Percentiles rank a stretch among this genome's conserved stretches.
phyloP scores from a whole-genome alignment of 805 yeast species.

The Hanseniaspora lindneri region DNA sequence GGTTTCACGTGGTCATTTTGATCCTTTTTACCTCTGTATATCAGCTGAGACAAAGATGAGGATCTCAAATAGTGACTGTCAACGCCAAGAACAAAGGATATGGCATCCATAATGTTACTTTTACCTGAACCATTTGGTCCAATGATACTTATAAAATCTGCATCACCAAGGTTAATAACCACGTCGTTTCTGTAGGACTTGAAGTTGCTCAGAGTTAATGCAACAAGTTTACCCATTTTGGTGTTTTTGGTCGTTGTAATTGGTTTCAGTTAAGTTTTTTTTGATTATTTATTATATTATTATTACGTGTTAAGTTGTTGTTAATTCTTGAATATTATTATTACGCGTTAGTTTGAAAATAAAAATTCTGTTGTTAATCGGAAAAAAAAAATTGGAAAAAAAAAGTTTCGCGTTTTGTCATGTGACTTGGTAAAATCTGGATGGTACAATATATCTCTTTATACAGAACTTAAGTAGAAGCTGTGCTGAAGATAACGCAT shows the following conservation, averaged over 20 bases:
- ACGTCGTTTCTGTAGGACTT: conserved; percentile 78
- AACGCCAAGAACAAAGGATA: conserved; percentile 86
- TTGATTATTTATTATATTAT: too few species aligned
- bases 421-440: too few species aligned
- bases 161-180: conserved; percentile 68
- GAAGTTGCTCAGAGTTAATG: conserved; percentile 72
- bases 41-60: conserved; percentile 55
- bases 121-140: conserved; percentile 99
- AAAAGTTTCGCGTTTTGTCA: too few species aligned
- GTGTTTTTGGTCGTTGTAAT: background rate
- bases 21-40: conserved; percentile 57
- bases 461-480: too few species aligned
- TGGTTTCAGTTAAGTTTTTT: background rate
- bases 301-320: too few species aligned
- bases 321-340: background rate
- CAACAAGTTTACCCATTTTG: conserved; percentile 72
- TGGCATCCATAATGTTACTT: conserved; percentile 94
- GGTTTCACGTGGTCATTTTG: conserved; percentile 20
- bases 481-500: too few species aligned
- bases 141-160: conserved; percentile 76
- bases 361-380: too few species aligned
- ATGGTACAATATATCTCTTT: too few species aligned
- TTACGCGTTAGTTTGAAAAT: background rate
- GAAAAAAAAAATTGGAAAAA: too few species aligned
- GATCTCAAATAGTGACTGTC: conserved; percentile 67